Evolutionary conservation across 2,329 filamentous ascomycete species (phyloP).

Genomic region (Harringtonia lauricola): DNA sequence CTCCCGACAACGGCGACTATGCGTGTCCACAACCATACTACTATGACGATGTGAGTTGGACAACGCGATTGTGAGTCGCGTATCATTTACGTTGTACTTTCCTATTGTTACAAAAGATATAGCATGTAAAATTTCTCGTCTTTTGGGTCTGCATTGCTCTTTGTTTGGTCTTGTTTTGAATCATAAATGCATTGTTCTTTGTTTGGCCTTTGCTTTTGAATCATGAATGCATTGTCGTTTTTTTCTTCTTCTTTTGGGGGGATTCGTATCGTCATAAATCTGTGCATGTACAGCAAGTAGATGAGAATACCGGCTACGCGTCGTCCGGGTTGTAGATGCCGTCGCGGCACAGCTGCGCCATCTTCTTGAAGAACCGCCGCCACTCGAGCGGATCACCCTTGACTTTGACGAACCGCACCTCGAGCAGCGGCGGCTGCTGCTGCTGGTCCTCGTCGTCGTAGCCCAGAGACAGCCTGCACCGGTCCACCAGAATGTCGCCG

Average conservation of each 20-base stretch:
- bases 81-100: no score
- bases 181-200: no score
- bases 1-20: background rate
- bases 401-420: constrained; percentile 85
- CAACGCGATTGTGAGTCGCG: no score
- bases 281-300: background rate
- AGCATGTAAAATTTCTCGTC: no score
- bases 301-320: no score
- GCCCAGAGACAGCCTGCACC: constrained; percentile 36
- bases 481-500: constrained; percentile 66
- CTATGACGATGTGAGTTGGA: background rate
- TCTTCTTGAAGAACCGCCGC: constrained; percentile 92
- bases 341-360: constrained; percentile 80
- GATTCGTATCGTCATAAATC: constrained; percentile 1
- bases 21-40: background rate
- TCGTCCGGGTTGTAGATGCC: constrained; percentile 46
- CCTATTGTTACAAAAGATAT: no score
- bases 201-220: background rate
- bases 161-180: no score
- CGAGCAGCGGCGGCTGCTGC: constrained; percentile 51
- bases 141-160: no score
- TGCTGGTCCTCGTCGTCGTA: constrained; percentile 37
- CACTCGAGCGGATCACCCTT: constrained; percentile 96
- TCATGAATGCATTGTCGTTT: background rate
- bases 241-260: background rate